Base-by-base conservation (phyloP, 257 asterid species). In the Scutellaria minor region DNA sequence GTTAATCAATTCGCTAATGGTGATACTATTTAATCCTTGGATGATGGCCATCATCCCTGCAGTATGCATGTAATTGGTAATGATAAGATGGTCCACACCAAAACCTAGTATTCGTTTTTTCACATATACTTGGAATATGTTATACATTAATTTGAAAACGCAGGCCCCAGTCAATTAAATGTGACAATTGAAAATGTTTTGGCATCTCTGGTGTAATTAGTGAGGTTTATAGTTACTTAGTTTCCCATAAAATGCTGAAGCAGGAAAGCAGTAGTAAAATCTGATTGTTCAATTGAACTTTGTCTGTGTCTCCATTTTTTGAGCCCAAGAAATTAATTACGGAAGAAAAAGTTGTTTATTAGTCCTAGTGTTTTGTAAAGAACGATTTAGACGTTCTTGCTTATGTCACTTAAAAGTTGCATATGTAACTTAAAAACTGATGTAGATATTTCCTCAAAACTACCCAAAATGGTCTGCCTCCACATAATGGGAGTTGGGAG, bases 191-290 rank as follows among this genome's bases (percentile, higher is more conserved):
- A 31, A 56, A 44, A 64, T 18, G 57, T 59, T 66, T 46, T 53
- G 42, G 48, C 61, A 45, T 68, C 55, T 64, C 18, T 75, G 63
- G 57, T 41, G 20, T n/a, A 47, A 0, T 14, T 9, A 54, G 35
- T 12, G n/a, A 40, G 41, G 60, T 24, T 55, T 58, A 54, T 54
- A 37, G 71, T 44, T 44, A 41, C 77, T 35, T 52, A 18, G 45
- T 27, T 66, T 4, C 68, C 50, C 14, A 22, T 54, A 52, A 51
- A 53, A 11, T 22, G 60, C 39, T 53, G 62, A 74, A 71, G 68
- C 24, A 48, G 59, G 41, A 65, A 41, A 6, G 6, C 65, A 56
- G 7, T 56, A 39, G 24, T 56, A 20, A 70, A 68, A 47, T 44
- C 53, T 59, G 12, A 66, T 50, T 60, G 56, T 45, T 41, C 35